A percentile compares a stretch with the other conserved stretches of the same genome.
These are phyloP conservation scores for Nepenthes gracilis DNA, from an alignment of 148 eudicot species.

Conservation along the genomic window DNA sequence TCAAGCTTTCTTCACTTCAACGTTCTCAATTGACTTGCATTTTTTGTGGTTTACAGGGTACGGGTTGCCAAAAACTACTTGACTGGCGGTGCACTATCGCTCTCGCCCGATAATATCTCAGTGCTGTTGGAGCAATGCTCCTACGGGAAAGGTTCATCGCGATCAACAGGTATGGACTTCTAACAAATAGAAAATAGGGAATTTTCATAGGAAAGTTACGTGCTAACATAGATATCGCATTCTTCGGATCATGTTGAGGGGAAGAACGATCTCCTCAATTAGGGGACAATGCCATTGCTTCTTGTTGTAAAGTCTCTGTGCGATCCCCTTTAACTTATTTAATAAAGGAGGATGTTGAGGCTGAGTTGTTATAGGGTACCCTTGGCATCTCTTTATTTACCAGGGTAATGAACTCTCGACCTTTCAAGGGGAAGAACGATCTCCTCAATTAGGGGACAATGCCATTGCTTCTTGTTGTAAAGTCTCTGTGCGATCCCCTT, in stretches of 20 bases:
- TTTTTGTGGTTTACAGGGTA: conserved; percentile 27
- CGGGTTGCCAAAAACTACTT: conserved; percentile 57
- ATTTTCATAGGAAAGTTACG: not conserved
- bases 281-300: too few relatives aligned
- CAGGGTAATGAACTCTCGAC: too few relatives aligned
- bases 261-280: not conserved
- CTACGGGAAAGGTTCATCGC: conserved; percentile 21
- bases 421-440: not conserved
- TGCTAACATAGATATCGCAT: not conserved
- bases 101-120: conserved; percentile 54
- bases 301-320: too few relatives aligned
- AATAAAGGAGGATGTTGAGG: too few relatives aligned
- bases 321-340: too few relatives aligned
- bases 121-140: conserved; percentile 32
- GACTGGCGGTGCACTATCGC: conserved; percentile 39
- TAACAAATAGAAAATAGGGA: conserved; percentile 7
- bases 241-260: not conserved
- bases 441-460: too few relatives aligned
- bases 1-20: not conserved
- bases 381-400: too few relatives aligned
- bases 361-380: too few relatives aligned
- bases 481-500: too few relatives aligned
- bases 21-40: conserved; percentile 5
- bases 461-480: too few relatives aligned
- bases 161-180: conserved; percentile 1